These are phyloP conservation scores for Cladosporium sp. DNA, from an alignment of 2,329 filamentous ascomycete genomes.

Conservation along the genomic window DNA sequence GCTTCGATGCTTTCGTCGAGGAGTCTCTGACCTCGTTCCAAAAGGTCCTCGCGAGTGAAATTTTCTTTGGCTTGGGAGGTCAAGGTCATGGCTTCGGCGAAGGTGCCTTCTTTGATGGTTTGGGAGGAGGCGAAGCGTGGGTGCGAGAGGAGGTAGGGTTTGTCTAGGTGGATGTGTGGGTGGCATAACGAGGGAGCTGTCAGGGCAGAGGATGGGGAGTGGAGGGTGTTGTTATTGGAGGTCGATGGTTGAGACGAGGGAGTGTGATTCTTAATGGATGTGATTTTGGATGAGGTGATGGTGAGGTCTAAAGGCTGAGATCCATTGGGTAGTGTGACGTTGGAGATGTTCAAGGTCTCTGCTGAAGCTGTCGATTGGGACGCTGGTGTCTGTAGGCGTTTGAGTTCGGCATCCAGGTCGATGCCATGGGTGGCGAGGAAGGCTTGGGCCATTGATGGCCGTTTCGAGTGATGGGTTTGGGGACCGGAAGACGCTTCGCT, in stretches of 20 bases:
- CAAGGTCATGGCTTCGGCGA: conserved; percentile 60
- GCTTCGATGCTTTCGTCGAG: conserved; percentile 60
- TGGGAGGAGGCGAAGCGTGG: conserved; percentile 58
- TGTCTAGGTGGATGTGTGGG: conserved; percentile 70
- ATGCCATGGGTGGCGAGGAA: conserved; percentile 30
- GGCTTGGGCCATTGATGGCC: conserved; percentile 24
- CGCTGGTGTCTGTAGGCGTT: conserved; percentile 22
- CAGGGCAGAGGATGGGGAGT: conserved; percentile 28
- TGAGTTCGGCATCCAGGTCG: conserved; percentile 32
- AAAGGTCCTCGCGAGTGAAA: conserved; percentile 60
- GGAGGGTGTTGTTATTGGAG: not conserved
- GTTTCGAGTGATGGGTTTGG: not conserved
- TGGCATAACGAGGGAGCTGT: conserved; percentile 60
- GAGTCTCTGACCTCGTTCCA: conserved; percentile 60
- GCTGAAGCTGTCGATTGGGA: not conserved
- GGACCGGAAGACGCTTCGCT: too few relatives aligned
- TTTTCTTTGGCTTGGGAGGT: conserved; percentile 58
- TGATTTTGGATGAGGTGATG: conserved; percentile 26
- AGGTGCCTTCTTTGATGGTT: conserved; percentile 54
- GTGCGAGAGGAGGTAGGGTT: conserved; percentile 57
- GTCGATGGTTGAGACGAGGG: not conserved
- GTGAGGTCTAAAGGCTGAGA: conserved; percentile 3
- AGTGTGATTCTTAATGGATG: conserved; percentile 8
- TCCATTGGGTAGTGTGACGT: conserved; percentile 16
- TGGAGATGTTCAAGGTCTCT: conserved; percentile 11